These are phyloP conservation scores for Penicillium paxilli DNA, from an alignment of 495 filamentous ascomycete species.

Conservation along the genomic window DNA sequence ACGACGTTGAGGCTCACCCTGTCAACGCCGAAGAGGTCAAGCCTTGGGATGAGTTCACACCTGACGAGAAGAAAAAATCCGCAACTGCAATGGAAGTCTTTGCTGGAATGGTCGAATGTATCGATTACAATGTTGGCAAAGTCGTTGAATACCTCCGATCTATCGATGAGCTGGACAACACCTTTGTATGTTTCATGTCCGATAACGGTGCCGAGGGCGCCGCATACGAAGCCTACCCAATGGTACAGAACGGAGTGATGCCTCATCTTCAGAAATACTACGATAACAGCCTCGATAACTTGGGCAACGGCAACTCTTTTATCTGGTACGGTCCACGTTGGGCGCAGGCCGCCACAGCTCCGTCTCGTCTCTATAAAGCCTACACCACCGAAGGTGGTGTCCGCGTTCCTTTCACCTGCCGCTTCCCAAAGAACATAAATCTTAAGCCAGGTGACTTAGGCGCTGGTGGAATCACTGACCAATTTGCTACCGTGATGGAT, in stretches of 20 bases:
- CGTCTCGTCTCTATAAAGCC: conserved; percentile 61
- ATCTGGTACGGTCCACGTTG: conserved; percentile 67
- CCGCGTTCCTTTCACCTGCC: conserved; percentile 57
- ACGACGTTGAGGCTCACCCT: conserved; percentile 52
- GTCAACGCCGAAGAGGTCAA: conserved; percentile 55
- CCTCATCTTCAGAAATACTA: conserved; percentile 61
- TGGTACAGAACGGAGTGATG: conserved; percentile 51
- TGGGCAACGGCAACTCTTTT: conserved; percentile 60
- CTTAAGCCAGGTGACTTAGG: conserved; percentile 20
- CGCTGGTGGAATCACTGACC: conserved; percentile 46
- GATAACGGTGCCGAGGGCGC: conserved; percentile 67
- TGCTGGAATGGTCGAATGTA: conserved; percentile 64
- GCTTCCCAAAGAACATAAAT: conserved; percentile 38
- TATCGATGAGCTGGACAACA: conserved; percentile 63
- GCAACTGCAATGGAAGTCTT: conserved; percentile 60
- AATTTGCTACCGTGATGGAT: conserved; percentile 66
- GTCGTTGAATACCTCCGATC: conserved; percentile 55
- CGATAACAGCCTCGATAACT: conserved; percentile 61
- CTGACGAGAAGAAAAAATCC: conserved; percentile 52
- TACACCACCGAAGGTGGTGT: conserved; percentile 64
- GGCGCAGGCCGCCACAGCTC: conserved; percentile 64
- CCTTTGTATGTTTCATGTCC: conserved; percentile 63
- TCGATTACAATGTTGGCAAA: conserved; percentile 61
- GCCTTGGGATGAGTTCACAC: conserved; percentile 51
- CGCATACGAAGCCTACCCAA: conserved; percentile 59